A percentile compares a stretch with the other conserved stretches of the same genome.
phyloP scores from a whole-genome alignment of 345 rosid species.

The Arabis alpina region DNA sequence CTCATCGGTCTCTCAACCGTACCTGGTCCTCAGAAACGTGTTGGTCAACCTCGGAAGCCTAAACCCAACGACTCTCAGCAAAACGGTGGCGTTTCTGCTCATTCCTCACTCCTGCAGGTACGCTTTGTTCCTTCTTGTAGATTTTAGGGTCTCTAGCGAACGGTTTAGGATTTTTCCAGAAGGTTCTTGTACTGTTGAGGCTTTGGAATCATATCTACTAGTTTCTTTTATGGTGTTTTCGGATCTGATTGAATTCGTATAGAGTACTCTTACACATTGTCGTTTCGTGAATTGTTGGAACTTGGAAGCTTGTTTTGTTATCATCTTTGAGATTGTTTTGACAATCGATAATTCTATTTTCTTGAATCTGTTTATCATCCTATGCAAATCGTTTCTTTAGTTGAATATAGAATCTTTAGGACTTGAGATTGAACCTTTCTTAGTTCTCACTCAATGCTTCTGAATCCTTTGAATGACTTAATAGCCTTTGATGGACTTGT shows the following conservation, averaged over 20 bases:
- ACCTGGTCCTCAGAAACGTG: too few relatives aligned
- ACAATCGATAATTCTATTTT: constrained; percentile 7
- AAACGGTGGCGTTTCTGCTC: not conserved
- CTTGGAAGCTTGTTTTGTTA: constrained; percentile 9
- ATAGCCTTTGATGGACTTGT: not conserved
- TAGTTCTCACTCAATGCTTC: not conserved
- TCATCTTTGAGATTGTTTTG: constrained; percentile 19
- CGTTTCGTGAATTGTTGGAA: too few relatives aligned
- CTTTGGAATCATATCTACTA: too few relatives aligned
- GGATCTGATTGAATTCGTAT: too few relatives aligned
- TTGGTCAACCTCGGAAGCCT: too few relatives aligned
- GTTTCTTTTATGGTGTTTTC: too few relatives aligned
- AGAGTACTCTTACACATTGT: too few relatives aligned
- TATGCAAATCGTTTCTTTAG: not conserved
- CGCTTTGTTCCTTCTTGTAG: constrained; percentile 14
- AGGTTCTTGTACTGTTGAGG: too few relatives aligned
- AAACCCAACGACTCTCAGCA: too few relatives aligned
- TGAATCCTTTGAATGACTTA: not conserved
- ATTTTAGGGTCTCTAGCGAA: not conserved
- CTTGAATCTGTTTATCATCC: not conserved
- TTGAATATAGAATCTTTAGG: not conserved
- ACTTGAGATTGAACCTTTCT: not conserved
- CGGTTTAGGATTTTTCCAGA: not conserved
- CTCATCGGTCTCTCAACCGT: too few relatives aligned
- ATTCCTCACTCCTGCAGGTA: constrained; percentile 13